Evolutionary conservation across 2,329 filamentous ascomycete genomes (phyloP), one percentile per base, ranked within the genome.

Genomic region (Fusarium liriodendri): DNA sequence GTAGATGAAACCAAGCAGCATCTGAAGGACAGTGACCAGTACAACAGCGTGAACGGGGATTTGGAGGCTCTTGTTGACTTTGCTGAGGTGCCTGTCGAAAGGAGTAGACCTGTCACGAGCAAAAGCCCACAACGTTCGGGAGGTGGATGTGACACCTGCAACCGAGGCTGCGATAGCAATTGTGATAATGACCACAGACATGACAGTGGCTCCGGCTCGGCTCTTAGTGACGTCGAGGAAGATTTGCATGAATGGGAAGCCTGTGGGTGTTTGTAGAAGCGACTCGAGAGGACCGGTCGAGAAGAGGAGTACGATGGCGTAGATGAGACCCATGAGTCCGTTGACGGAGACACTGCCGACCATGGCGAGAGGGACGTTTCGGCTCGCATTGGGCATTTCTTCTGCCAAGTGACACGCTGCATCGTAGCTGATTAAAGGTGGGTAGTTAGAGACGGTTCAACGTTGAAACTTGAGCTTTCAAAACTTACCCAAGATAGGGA

Each of bases 251-350:
- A 84, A 84, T 0, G 84, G 84, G 14, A 84, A 85, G 0, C 85
- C 85, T 0, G 83, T 85, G 0, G 81, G 79, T 0, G 84, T 84
- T 0, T 78, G 57, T 3, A 87, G 78, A 4, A 87, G 75, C 0
- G 76, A 72, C 1, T 84, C 76, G 1, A 87, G 78, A 5, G 76
- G 72, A 2, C 84, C 84, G 1, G 85, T 81, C 1, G 81, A 84
- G 76, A 83, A 88, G 2, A 87, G 78, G 0, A 88, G 76, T 7
- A 86, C 77, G 62, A 86, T 79, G 35, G 79, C 80, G 69, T 83
- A 87, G 4, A 79, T 78, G 2, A 87, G 78, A 4, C 85, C 86
- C 57, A 87, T 82, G 1, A 87, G 58, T 0, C 85, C 86, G 59
- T 88, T 88, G 40, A 85, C 76, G 0, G 81, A 61, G 2, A 81